A percentile compares a stretch with the other conserved stretches of the same genome.
Evolutionary conservation across 352 stramenopile genomes (phyloP).

Genomic region (Hyaloperonospora brassicae): DNA sequence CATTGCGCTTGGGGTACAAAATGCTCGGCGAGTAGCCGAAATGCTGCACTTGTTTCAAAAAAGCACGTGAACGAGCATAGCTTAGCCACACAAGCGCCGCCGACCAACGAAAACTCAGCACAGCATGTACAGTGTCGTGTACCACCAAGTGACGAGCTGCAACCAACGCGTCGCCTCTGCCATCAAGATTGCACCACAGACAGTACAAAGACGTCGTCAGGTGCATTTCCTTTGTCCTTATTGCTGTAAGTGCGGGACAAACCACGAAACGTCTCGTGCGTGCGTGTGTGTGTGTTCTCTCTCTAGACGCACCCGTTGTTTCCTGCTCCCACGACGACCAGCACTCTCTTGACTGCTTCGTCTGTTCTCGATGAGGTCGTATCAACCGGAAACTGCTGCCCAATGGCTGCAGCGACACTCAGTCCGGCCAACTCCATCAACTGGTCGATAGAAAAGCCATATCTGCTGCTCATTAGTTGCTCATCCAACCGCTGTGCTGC

Average conservation of each 20-base stretch:
- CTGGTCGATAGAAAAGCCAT: slow-evolving; percentile 93
- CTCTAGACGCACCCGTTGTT: slow-evolving; percentile 91
- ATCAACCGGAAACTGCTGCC: slow-evolving; percentile 46
- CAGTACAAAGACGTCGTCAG: slow-evolving; percentile 1
- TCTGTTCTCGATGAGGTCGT: background rate
- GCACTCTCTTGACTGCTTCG: slow-evolving; percentile 41
- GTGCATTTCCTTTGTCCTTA: background rate
- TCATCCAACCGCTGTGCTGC: slow-evolving; percentile 83
- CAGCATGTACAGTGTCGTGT: background rate
- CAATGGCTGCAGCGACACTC: slow-evolving; percentile 88
- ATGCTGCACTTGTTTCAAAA: slow-evolving; percentile 62
- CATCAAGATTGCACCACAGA: background rate
- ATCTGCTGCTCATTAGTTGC: slow-evolving; percentile 80
- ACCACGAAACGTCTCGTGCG: too few relatives aligned
- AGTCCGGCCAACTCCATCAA: slow-evolving; percentile 99
- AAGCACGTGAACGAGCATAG: background rate
- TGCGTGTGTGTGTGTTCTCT: too few relatives aligned
- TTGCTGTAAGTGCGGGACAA: background rate
- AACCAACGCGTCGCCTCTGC: slow-evolving; percentile 95
- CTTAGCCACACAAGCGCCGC: background rate
- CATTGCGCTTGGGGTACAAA: slow-evolving; percentile 91
- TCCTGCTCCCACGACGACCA: slow-evolving; percentile 93
- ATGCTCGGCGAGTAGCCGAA: slow-evolving; percentile 93
- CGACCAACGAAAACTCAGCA: too few relatives aligned
- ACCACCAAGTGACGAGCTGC: slow-evolving; percentile 94